Conservation (phyloP, 2,329 filamentous ascomycete genomes). For the Dactylellina leptospora region DNA sequence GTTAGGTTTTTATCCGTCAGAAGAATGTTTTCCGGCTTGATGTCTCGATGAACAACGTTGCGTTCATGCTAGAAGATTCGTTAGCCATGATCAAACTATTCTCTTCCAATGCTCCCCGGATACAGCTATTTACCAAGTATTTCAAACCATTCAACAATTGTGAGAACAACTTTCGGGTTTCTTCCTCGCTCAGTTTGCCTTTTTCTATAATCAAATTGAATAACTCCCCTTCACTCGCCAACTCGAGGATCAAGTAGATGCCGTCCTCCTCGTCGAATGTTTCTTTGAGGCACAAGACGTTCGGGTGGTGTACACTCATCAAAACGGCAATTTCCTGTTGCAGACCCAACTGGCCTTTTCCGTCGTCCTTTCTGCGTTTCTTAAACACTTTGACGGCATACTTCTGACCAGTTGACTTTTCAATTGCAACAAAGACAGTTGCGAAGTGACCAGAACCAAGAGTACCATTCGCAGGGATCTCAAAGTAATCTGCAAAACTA, state of each 20-base stretch:
- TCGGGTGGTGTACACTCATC: slow-evolving; percentile 96
- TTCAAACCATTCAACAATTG: slow-evolving; percentile 95
- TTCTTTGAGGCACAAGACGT: slow-evolving; percentile 90
- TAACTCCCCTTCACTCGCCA: slow-evolving; percentile 90
- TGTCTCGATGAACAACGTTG: slow-evolving; percentile 95
- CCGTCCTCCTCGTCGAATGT: slow-evolving; percentile 91
- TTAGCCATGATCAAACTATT: slow-evolving; percentile 26
- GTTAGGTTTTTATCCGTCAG: slow-evolving; percentile 83
- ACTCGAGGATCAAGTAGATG: slow-evolving; percentile 88
- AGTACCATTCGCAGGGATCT: slow-evolving; percentile 72
- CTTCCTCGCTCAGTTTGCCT: slow-evolving; percentile 82
- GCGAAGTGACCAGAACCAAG: slow-evolving; percentile 96
- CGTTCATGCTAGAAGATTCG: slow-evolving; percentile 78
- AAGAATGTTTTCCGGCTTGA: slow-evolving; percentile 96
- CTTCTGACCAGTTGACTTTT: slow-evolving; percentile 80
- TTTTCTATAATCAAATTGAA: slow-evolving; percentile 96
- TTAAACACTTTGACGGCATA: slow-evolving; percentile 97
- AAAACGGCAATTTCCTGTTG: slow-evolving; percentile 96
- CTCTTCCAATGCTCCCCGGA: slow-evolving; percentile 57
- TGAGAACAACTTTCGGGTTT: slow-evolving; percentile 84
- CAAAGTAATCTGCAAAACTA: slow-evolving; percentile 86
- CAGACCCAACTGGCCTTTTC: slow-evolving; percentile 81
- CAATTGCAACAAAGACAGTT: slow-evolving; percentile 88
- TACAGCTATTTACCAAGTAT: slow-evolving; percentile 75
- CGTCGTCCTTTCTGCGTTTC: slow-evolving; percentile 83